Evolutionary conservation across 164 flowering plant species (phyloP).

Genomic region (Magnolia changhungtana): DNA sequence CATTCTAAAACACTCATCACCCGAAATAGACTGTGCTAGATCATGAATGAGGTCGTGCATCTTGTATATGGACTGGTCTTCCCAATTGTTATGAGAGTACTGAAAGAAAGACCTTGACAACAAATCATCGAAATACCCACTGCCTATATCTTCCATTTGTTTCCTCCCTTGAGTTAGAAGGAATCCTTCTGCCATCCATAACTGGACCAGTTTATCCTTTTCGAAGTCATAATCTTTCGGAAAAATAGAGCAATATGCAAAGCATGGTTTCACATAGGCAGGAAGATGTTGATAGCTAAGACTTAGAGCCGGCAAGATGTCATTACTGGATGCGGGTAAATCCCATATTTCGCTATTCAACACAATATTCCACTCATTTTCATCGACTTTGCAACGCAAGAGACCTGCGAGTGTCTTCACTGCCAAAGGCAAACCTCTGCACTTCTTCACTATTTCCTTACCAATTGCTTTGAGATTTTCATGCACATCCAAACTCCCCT

Average conservation of each 20-base stretch:
- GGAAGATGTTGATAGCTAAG: conserved; percentile 21
- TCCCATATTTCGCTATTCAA: conserved; percentile 12
- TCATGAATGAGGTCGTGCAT: conserved; percentile 17
- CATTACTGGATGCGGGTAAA: not conserved
- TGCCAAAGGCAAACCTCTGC: conserved; percentile 12
- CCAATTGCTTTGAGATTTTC: not conserved
- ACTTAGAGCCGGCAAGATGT: conserved; percentile 16
- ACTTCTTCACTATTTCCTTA: conserved; percentile 6
- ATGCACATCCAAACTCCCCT: not conserved
- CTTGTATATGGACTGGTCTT: not conserved
- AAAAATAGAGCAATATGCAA: conserved; percentile 24
- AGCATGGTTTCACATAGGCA: conserved; percentile 13
- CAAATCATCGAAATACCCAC: conserved; percentile 14
- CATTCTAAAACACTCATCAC: conserved; percentile 7
- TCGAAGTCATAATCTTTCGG: conserved; percentile 14
- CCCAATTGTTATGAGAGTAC: not conserved
- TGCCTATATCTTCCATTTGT: conserved; percentile 11
- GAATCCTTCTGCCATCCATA: conserved; percentile 22
- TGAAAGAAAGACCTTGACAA: conserved; percentile 16
- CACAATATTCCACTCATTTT: conserved; percentile 4
- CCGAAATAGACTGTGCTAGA: conserved; percentile 7
- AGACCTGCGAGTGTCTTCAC: conserved; percentile 4
- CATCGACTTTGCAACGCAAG: not conserved
- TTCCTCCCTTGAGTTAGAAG: not conserved
- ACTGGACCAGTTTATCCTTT: conserved; percentile 10